phyloP scores from a whole-genome alignment of 1,284 basidiomycete genomes.

The Cryptococcus deneoformans region DNA sequence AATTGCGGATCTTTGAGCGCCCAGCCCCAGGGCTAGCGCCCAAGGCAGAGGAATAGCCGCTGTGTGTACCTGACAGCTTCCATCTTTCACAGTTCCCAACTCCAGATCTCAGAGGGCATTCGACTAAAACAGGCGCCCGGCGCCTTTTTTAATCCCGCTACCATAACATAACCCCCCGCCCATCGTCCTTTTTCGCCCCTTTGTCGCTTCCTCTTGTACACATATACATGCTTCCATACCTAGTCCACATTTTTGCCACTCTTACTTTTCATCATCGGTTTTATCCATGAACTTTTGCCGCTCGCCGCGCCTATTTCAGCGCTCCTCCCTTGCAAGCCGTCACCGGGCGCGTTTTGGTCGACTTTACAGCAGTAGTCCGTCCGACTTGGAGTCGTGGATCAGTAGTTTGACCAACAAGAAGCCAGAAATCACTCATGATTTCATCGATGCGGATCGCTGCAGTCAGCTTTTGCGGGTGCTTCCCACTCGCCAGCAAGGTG shows the following conservation, averaged over 20 bases:
- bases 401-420: neutral
- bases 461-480: slow-evolving; percentile 52
- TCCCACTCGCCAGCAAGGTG: slow-evolving; percentile 61
- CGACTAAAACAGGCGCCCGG: too few species aligned
- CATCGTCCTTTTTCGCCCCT: too few species aligned
- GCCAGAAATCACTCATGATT: slow-evolving; percentile 1
- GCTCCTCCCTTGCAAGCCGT: neutral
- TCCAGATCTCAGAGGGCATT: too few species aligned
- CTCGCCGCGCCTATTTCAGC: neutral
- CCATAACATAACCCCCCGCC: too few species aligned
- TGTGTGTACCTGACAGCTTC: too few species aligned
- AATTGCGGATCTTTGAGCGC: too few species aligned
- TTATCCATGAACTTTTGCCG: neutral
- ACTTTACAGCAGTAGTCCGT: neutral
- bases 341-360: too few species aligned
- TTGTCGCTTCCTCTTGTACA: too few species aligned
- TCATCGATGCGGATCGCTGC: slow-evolving; percentile 6
- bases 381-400: neutral
- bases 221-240: neutral
- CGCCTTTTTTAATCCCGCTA: too few species aligned
- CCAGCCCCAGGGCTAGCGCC: too few species aligned
- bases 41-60: too few species aligned
- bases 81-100: too few species aligned
- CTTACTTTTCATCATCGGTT: neutral
- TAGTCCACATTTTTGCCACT: neutral